Evolutionary conservation across 1,139 yeast genomes (phyloP).

Genomic region (Debaryomycetaceae sp.): DNA sequence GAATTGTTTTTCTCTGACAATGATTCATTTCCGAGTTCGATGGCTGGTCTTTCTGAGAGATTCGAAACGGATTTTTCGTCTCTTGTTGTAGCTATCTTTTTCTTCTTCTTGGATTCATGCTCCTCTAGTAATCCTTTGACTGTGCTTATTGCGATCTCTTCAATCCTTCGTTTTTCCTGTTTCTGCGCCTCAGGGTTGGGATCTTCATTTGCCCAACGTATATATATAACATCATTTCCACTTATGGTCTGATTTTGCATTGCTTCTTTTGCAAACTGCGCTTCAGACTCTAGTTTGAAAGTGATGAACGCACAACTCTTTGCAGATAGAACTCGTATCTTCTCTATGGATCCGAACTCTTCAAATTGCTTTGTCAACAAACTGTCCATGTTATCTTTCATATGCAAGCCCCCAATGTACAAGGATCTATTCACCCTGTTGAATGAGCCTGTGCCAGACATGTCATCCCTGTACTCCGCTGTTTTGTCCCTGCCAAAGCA

Average conservation of each 20-base stretch:
- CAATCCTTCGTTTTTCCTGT: constrained; percentile 41
- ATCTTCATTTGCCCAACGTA: constrained; percentile 90
- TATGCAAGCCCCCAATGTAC: constrained; percentile 67
- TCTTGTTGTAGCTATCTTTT: not conserved
- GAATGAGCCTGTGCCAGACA: constrained; percentile 94
- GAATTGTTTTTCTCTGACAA: constrained; percentile 5
- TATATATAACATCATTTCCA: constrained; percentile 60
- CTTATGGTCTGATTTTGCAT: constrained; percentile 76
- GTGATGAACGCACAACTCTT: constrained; percentile 81
- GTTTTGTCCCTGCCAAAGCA: constrained; percentile 93
- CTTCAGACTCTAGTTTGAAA: constrained; percentile 62
- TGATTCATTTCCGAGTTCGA: not conserved
- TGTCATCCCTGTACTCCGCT: constrained; percentile 80
- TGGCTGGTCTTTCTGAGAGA: not conserved
- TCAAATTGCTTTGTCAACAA: constrained; percentile 49
- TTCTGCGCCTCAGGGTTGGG: constrained; percentile 70
- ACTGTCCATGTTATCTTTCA: constrained; percentile 25
- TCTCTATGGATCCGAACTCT: constrained; percentile 77
- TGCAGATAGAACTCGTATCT: constrained; percentile 55
- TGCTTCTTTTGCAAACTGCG: constrained; percentile 94
- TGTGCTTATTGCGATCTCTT: constrained; percentile 32
- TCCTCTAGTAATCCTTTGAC: constrained; percentile 25
- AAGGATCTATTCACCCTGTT: constrained; percentile 65
- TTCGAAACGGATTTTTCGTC: not conserved
- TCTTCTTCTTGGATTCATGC: constrained; percentile 5